Evolutionary conservation across 306 rosid genomes (phyloP).

Genomic region (Cucumis sativus): Cucumber_9930_V3 NC_026661.2:331001-331500

Average conservation of each 20-base stretch:
- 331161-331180: neutral
- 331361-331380: slow-evolving; percentile 82
- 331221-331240: neutral
- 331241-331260: neutral
- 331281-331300: neutral
- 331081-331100: neutral
- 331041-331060: neutral
- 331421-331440: slow-evolving; percentile 43
- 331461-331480: neutral
- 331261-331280: neutral
- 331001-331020: too few relatives aligned
- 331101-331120: neutral
- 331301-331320: neutral
- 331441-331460: neutral
- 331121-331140: neutral
- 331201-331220: neutral
- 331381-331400: slow-evolving; percentile 90
- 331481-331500: neutral
- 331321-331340: slow-evolving; percentile 1
- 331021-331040: neutral
- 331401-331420: slow-evolving; percentile 80
- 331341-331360: slow-evolving; percentile 17
- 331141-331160: slow-evolving; percentile 6
- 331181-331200: neutral
- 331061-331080: neutral